phyloP scores from a whole-genome alignment of 164 flowering plant species.

The Taxillus chinensis region DNA sequence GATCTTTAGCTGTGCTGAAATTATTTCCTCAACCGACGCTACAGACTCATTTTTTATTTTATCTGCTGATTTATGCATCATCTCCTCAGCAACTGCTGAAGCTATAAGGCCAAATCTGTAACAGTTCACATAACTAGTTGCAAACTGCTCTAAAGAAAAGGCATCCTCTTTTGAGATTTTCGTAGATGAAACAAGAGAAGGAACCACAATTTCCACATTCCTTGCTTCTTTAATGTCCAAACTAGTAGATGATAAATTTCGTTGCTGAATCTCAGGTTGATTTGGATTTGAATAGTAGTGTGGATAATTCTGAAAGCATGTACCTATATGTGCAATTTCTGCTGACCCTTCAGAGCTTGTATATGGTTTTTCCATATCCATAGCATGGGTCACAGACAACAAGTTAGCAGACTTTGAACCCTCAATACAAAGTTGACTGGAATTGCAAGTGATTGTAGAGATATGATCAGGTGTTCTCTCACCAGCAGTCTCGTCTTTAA shows the following conservation, averaged over 20 bases:
- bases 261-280: conserved; percentile 14
- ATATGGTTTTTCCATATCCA: conserved; percentile 16
- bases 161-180: conserved; percentile 12
- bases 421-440: conserved; percentile 14
- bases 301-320: conserved; percentile 10
- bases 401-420: conserved; percentile 13
- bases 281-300: conserved; percentile 9
- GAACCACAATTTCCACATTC: conserved; percentile 9
- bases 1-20: conserved; percentile 48
- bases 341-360: conserved; percentile 38
- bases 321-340: conserved; percentile 23
- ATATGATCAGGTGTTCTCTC: conserved; percentile 16
- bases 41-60: conserved; percentile 18
- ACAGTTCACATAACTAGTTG: conserved; percentile 42
- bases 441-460: conserved; percentile 8
- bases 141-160: conserved; percentile 13
- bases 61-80: conserved; percentile 37
- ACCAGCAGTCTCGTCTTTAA: conserved; percentile 15
- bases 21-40: conserved; percentile 46
- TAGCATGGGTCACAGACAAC: conserved; percentile 5
- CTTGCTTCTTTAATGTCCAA: conserved; percentile 16
- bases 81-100: conserved; percentile 47
- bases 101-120: conserved; percentile 65
- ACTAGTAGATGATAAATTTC: conserved; percentile 10
- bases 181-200: conserved; percentile 7